Evolutionary conservation across 2,329 filamentous ascomycete species (phyloP), one percentile per base, ranked within the genome.

Genomic region (Pseudogymnoascus sp.): DNA sequence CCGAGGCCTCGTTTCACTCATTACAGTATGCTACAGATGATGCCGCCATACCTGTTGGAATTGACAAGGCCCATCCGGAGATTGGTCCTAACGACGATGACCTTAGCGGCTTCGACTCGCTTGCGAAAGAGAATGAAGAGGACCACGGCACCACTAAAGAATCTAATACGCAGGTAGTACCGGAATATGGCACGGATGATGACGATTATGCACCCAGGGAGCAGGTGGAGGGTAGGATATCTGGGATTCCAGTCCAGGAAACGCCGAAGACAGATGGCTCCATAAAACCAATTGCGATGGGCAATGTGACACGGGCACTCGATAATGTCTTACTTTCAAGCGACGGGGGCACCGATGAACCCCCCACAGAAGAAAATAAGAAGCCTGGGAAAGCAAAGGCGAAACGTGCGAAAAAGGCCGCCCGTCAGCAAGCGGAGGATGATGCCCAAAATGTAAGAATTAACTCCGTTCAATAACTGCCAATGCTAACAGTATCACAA

Each of bases 381-480:
- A 78, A 76, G 61, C 41, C 78, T 12, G 78, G 80, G 18, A 82
- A 80, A 66, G 80, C 80, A 28, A 82, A 82, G 66, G 75, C 76
- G 62, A 82, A 79, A 65, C 75, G 77, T 59, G 78, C 78, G 33
- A 80, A 76, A 66, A 81, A 76, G 65, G 77, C 76, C 12, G 77
- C 77, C 4, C 71, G 73, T 41, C 64, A 67, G 61, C 61, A 64
- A 39, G 58, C 61, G 11, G 65, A 62, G 25, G 62, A 63, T 18
- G 25, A 28, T 60, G 50, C 30, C 20, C 18, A 57, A 57, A 39
- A 12, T 35, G 60, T 50, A 36, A 33, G 28, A 33, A 22, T 39
- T 25, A 47, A 25, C 25, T 33, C 39, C 36, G 25, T 61, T 35
- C n/a, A 18, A 30, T 38, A 15, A 28, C 38, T 12, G n/a, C 11